Base-by-base conservation (phyloP, 2,329 filamentous ascomycete species). In the Hypoxylon sp. region DNA sequence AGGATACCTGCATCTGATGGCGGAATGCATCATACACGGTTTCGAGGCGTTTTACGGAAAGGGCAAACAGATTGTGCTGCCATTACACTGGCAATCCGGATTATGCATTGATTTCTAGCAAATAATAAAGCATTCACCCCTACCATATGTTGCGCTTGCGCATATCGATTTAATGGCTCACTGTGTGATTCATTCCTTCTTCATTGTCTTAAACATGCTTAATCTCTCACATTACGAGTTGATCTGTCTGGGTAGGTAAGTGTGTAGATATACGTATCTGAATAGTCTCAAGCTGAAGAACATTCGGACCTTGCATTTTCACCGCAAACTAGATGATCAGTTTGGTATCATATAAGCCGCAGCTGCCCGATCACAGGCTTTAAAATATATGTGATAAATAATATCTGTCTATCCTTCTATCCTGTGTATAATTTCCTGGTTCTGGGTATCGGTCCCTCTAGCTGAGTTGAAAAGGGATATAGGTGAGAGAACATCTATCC, bases 41-140 rank as follows among this genome's bases (percentile, higher is more conserved):
- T 51, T 60, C 41, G 16, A 7, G 67, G 67, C 60, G 62, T 65
- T 67, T 34, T 45, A 46, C 11, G 58, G 59, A 46, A 51, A 41
- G 23, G 39, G 61, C 53, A 52, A 52, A 43, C 14, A 66, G 37
- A 63, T 65, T 61, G 54, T 32, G 46, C 43, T 55, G 39, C 43
- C 25, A 29, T 46, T 55, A 53, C 43, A 61, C 58, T 50, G 11
- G 11, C 27, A 34, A 51, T 62, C 9, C 19, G 19, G 21, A 52
- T 27, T 19, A 51, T 16, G 62, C 32, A 50, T 51, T 43, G 14
- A 25, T 27, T 16, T 50, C 30, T 39, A 14, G 29, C 21, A 32
- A 63, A 68, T 61, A 50, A 29, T 56, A 41, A 53, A 51, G 25
- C 27, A 47, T 61, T 59, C 25, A 30, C 9, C 30, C 19, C 5